Base-by-base conservation (phyloP, 2,329 filamentous ascomycete species). In the Gnomoniopsis sp. region DNA sequence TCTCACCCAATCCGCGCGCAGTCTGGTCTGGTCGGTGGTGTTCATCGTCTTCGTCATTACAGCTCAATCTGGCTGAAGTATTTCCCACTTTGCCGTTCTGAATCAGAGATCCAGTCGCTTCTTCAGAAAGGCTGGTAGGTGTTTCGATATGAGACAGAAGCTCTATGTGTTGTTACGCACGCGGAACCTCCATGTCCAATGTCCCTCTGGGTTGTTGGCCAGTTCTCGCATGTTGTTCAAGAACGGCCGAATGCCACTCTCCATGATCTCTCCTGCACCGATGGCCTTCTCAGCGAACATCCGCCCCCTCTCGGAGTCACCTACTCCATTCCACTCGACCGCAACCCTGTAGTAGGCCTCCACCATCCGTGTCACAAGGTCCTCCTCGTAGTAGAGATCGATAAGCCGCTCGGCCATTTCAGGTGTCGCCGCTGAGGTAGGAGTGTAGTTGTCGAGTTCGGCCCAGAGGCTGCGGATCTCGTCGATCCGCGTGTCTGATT, bases 261-360 rank as follows among this genome's bases (percentile, higher is more conserved):
- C 67, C n/a, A 71, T 65, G 34, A 70, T 53, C 2, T 65, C 62
- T 6, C 65, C 65, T 41, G 69, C 63, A 11, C 70, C 55, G 17
- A 70, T 63, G 36, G 66, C 63, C 17, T 66, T 54, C 34, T 30
- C 51, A 6, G 74, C 75, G 58, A 74, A 71, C 60, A 65, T 66
- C 3, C 66, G 63, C 19, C 73, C 75, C 30, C 60, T 66, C 21
- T 51, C 61, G 3, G 62, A 64, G 44, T 74, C 66, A 0, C 72
- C 72, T 0, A 72, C 63, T 14, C 70, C 72, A 60, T 74, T 74
- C 62, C 71, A 74, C 50, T 75, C 74, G n/a, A 75, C 60, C 1
- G 74, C 72, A 19, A 74, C 73, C 19, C 70, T 67, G 55, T 72
- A 76, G 65, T 74, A 73, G 17, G 68, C 75, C 64, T 67, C 74